Evolutionary conservation across 2,329 filamentous ascomycete genomes (phyloP).

Genomic region (Pochonia chlamydosporia): DNA sequence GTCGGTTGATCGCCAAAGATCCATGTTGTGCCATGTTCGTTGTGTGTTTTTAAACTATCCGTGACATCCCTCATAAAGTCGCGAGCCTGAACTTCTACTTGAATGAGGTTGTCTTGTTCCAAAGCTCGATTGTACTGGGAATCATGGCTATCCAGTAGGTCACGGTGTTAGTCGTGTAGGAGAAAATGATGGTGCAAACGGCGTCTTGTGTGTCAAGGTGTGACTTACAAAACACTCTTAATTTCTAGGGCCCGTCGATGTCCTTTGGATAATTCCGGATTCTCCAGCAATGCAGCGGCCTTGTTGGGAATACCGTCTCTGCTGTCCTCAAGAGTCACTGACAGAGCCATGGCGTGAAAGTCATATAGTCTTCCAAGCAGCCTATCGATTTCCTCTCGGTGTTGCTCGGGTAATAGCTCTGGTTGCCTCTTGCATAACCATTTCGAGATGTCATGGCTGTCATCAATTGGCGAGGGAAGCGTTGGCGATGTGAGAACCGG

Average conservation of each 20-base stretch:
- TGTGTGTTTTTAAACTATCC: slow-evolving; percentile 10
- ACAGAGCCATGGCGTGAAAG: slow-evolving; percentile 20
- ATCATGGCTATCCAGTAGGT: slow-evolving; percentile 24
- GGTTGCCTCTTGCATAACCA: slow-evolving; percentile 24
- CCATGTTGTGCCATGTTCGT: slow-evolving; percentile 14
- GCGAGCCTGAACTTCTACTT: slow-evolving; percentile 16
- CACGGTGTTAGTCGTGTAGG: too few relatives aligned
- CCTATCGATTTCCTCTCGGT: slow-evolving; percentile 15
- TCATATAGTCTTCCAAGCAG: slow-evolving; percentile 20
- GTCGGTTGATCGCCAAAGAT: slow-evolving; percentile 22
- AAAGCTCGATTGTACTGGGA: slow-evolving; percentile 16
- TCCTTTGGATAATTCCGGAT: slow-evolving; percentile 16
- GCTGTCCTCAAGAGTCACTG: slow-evolving; percentile 15
- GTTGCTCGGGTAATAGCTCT: slow-evolving; percentile 18
- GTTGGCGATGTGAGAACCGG: slow-evolving; percentile 20
- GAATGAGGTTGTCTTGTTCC: slow-evolving; percentile 18
- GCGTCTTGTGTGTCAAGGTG: not conserved
- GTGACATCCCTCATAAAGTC: slow-evolving; percentile 18
- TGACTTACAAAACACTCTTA: slow-evolving; percentile 24
- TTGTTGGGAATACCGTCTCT: slow-evolving; percentile 21
- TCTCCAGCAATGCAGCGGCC: slow-evolving; percentile 23
- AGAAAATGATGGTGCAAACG: too few relatives aligned
- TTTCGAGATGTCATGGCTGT: slow-evolving; percentile 20
- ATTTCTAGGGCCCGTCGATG: slow-evolving; percentile 24
- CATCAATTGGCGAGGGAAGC: slow-evolving; percentile 16